A percentile compares a stretch with the other conserved stretches of the same genome.
Evolutionary conservation across 2,329 filamentous ascomycete species (phyloP).

Genomic region (Penicillium sp.): DNA sequence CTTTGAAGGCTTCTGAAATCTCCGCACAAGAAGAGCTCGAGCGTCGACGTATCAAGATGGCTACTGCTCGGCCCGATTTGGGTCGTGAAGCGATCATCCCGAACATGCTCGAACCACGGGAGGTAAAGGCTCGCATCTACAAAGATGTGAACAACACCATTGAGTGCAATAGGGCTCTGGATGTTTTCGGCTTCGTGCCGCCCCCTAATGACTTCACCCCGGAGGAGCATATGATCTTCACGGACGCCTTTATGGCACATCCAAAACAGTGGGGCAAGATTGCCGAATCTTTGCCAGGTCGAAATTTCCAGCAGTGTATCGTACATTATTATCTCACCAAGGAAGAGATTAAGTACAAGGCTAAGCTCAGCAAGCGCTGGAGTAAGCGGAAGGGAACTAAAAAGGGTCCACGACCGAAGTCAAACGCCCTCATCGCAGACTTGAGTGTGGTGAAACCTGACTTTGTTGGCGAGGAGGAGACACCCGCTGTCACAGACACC

Average conservation of each 20-base stretch:
- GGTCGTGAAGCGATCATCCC: slow-evolving; percentile 48
- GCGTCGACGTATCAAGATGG: slow-evolving; percentile 43
- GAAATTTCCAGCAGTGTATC: slow-evolving; percentile 50
- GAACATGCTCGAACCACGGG: slow-evolving; percentile 45
- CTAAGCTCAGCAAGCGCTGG: slow-evolving; percentile 48
- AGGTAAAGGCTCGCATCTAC: slow-evolving; percentile 42
- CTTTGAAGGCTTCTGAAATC: slow-evolving; percentile 48
- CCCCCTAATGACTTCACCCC: slow-evolving; percentile 49
- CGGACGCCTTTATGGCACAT: slow-evolving; percentile 47
- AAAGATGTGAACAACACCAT: slow-evolving; percentile 49
- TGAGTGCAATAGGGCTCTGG: slow-evolving; percentile 38
- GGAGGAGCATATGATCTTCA: slow-evolving; percentile 48
- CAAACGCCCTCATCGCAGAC: slow-evolving; percentile 50
- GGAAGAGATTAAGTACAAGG: slow-evolving; percentile 50
- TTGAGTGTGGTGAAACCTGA: slow-evolving; percentile 44
- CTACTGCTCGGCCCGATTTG: slow-evolving; percentile 45
- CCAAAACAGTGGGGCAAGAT: slow-evolving; percentile 55
- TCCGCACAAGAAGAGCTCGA: slow-evolving; percentile 49
- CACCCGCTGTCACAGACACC: slow-evolving; percentile 49
- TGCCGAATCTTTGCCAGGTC: slow-evolving; percentile 46
- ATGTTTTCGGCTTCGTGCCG: slow-evolving; percentile 46
- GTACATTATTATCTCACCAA: slow-evolving; percentile 53
- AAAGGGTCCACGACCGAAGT: slow-evolving; percentile 43
- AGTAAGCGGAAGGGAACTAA: slow-evolving; percentile 40
- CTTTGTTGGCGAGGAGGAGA: slow-evolving; percentile 46